phyloP scores from a whole-genome alignment of 2,329 filamentous ascomycete species.

The Penicillium sp. region DNA sequence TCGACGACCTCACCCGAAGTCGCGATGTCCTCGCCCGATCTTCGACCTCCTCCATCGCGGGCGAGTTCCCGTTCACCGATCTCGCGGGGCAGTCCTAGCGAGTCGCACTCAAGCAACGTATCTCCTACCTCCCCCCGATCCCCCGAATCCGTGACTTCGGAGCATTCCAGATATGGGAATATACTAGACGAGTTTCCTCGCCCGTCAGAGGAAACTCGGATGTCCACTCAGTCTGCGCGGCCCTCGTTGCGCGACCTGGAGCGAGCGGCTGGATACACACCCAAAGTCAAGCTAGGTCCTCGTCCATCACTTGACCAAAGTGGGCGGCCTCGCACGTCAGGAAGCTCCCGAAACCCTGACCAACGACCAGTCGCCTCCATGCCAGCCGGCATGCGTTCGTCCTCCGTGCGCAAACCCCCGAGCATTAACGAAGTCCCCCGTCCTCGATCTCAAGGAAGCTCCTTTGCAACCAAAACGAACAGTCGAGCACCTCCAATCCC shows the following conservation, averaged over 20 bases:
- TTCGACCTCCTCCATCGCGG: constrained; percentile 24
- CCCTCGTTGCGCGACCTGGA: constrained; percentile 52
- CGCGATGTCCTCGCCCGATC: constrained; percentile 21
- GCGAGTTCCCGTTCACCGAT: constrained; percentile 27
- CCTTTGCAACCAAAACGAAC: constrained; percentile 34
- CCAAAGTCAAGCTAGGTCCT: constrained; percentile 85
- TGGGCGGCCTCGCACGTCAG: constrained; percentile 63
- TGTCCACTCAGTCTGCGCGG: constrained; percentile 47
- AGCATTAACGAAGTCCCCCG: constrained; percentile 50
- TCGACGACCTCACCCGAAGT: constrained; percentile 21
- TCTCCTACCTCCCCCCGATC: constrained; percentile 26
- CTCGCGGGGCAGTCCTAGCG: constrained; percentile 22
- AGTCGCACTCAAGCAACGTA: constrained; percentile 21
- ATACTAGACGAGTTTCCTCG: constrained; percentile 44
- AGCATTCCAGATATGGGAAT: constrained; percentile 32
- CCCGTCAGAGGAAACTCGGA: constrained; percentile 41
- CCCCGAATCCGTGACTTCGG: constrained; percentile 19
- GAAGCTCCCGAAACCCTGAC: constrained; percentile 52
- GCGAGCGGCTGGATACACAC: constrained; percentile 43
- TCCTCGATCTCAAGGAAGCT: constrained; percentile 50
- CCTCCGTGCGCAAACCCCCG: constrained; percentile 54
- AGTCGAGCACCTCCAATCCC: constrained; percentile 43
- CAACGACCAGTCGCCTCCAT: constrained; percentile 76
- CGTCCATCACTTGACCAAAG: constrained; percentile 70
- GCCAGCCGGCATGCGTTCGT: constrained; percentile 76